Evolutionary conservation across 441 rosid genomes (phyloP), one percentile per base, ranked within the genome.

Genomic region (Adansonia grandidieri): DNA sequence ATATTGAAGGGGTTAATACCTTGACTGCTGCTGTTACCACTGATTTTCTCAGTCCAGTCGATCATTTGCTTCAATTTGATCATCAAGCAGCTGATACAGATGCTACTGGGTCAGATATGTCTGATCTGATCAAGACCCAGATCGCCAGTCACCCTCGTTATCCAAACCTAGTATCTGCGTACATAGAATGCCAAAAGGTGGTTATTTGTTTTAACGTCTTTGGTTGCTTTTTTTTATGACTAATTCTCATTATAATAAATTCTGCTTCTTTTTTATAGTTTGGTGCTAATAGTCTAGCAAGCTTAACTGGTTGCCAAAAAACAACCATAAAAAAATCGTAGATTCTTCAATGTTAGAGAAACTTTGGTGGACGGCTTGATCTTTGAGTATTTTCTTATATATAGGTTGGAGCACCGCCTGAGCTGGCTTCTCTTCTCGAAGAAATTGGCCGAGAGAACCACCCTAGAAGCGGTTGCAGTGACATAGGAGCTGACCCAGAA

Each of bases 171-270:
- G 70, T 91, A 0, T 86, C 95, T 79, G 91, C 91, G 8, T 81
- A 87, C 78, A 80, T 88, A 64, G 87, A 87, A 68, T 91, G 93
- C 80, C 90, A 83, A 77, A 89, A 89, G 95, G 94, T 88, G 28
- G 19, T 40, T 48, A 14, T 0, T 71, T 58, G n/a, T 20, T 14
- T 11, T 17, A n/a, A 54, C 2, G 1, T 9, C 10, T 40, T 71
- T 15, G 13, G 0, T 14, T 47, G n/a, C 4, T 14, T 4, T 17
- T 17, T 22, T 17, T 9, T 19, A 37, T 9, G 10, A 53, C 57
- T 72, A 32, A 2, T 28, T 60, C 44, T 40, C 44, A 64, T 42
- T 58, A 42, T 8, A 44, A 7, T 15, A 13, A 5, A 14, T 28
- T 63, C 40, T 64, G 69, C 20, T 64, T 37, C 48, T 15, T 15